Evolutionary conservation across 768 basidiomycete genomes (phyloP), one percentile per base, ranked within the genome.

Genomic region (Ramaria rubella): DNA sequence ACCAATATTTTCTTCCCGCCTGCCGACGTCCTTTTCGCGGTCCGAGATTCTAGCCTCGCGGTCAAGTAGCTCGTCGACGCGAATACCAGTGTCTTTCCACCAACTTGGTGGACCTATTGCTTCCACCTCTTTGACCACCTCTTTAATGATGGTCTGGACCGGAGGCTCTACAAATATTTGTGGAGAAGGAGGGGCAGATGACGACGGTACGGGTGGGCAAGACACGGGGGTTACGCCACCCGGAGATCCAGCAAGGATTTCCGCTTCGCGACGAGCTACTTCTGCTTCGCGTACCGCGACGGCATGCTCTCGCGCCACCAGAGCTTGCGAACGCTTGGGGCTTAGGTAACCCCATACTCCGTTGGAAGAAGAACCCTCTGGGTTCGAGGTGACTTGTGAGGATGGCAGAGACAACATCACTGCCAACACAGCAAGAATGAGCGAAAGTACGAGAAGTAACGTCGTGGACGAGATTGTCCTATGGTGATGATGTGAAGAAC

Each of bases 381-480:
- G 72, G 15, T 58, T 59, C 4, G 56, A 52, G 0, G 74, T 30
- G 0, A 67, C 61, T 45, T 72, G 72, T 43, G 77, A 73, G 0
- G 83, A 82, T 1, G 90, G 90, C 4, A 93, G 77, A 2, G 90
- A 90, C 24, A 93, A 81, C 89, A 93, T 91, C 64, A 93, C 83
- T 4, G 90, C 90, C n/a, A 93, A 78, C 23, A 91, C 89, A 33
- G 90, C 90, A 26, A 93, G 76, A 49, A 93, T 81, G 31, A 93
- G 83, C 11, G 90, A 92, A 40, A 93, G 78, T 49, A 92, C 86
- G 31, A 93, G 84, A 52, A 93, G 80, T 30, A 93, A 83, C 14
- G 90, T 93, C 0, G 90, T 93, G 14, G 90, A 92, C 8, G 90
- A 92, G 59, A 93, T 90, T 54, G 90, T 91, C 58, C 90, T 78